Evolutionary conservation across 192 early-diverging fungal genomes (phyloP).

Genomic region (Coemansia asiatica): DNA sequence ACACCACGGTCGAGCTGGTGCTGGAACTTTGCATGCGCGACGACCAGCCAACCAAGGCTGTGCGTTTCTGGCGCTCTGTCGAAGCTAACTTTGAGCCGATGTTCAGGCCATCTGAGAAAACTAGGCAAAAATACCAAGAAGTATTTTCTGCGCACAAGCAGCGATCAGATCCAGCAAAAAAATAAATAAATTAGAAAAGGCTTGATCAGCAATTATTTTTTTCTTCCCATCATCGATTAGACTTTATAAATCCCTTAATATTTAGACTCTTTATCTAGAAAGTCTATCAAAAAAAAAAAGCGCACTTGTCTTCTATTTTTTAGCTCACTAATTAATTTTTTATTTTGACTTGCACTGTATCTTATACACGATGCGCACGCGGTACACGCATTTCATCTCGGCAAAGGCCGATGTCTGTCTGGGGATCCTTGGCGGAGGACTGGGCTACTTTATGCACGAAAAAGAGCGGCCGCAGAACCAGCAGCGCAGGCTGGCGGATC

Average conservation of each 20-base stretch:
- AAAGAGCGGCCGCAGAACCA: constrained; percentile 28
- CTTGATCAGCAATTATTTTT: neutral
- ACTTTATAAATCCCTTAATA: too few relatives aligned
- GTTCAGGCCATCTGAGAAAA: constrained; percentile 10
- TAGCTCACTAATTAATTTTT: neutral
- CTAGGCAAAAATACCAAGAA: constrained; percentile 3
- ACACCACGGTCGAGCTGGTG: constrained; percentile 29
- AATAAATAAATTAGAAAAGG: neutral
- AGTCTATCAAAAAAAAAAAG: too few relatives aligned
- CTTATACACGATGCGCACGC: constrained; percentile 17
- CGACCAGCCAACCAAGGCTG: constrained; percentile 31
- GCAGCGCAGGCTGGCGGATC: constrained; percentile 30
- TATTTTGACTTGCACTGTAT: neutral
- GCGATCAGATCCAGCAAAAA: neutral
- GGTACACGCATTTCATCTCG: constrained; percentile 49
- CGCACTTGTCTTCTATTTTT: too few relatives aligned
- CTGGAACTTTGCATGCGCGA: constrained; percentile 41
- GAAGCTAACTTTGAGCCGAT: constrained; percentile 24
- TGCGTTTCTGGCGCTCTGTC: constrained; percentile 50
- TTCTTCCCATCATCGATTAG: too few relatives aligned
- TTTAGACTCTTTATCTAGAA: too few relatives aligned
- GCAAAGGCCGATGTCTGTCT: constrained; percentile 32
- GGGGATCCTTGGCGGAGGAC: constrained; percentile 34
- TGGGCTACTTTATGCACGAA: constrained; percentile 51
- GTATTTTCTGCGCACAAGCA: constrained; percentile 11